These are phyloP conservation scores for Ajuga reptans DNA, from an alignment of 305 asterid species.

Conservation along the genomic window DNA sequence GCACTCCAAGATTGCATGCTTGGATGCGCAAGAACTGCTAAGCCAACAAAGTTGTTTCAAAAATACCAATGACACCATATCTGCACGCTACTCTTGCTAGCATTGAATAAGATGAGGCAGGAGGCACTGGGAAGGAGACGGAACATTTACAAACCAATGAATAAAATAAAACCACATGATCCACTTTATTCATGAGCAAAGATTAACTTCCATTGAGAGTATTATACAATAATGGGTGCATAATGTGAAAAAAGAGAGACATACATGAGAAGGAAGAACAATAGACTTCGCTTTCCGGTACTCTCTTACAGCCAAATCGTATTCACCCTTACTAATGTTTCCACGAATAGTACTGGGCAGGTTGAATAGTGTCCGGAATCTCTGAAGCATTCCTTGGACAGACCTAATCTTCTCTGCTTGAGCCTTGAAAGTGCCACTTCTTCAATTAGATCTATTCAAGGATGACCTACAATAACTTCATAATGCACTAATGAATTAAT, in stretches of 20 bases:
- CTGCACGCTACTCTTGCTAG: neutral
- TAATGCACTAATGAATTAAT: conserved; percentile 15
- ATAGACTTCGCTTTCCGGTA: conserved; percentile 98
- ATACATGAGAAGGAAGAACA: conserved; percentile 96
- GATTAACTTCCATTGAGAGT: neutral
- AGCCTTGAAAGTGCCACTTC: conserved; percentile 42
- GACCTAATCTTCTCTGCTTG: conserved; percentile 98
- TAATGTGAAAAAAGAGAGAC: conserved; percentile 22
- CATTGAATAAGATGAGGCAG: neutral
- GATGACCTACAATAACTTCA: conserved; percentile 13
- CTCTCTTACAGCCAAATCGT: conserved; percentile 97
- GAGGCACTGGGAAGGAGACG: neutral
- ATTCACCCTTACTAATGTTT: conserved; percentile 90
- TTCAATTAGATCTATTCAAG: conserved; percentile 19
- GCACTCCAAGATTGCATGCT: neutral
- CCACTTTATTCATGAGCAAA: neutral
- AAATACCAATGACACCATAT: neutral
- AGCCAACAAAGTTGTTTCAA: neutral
- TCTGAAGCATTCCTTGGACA: conserved; percentile 99
- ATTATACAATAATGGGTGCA: conserved; percentile 9
- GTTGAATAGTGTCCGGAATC: conserved; percentile 96
- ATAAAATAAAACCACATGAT: conserved; percentile 1
- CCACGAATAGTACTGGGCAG: conserved; percentile 95
- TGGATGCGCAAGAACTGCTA: neutral
- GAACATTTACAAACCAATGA: conserved; percentile 7